These are phyloP conservation scores for Tuber aestivum DNA, from an alignment of 495 filamentous ascomycete species.

Conservation along the genomic window DNA sequence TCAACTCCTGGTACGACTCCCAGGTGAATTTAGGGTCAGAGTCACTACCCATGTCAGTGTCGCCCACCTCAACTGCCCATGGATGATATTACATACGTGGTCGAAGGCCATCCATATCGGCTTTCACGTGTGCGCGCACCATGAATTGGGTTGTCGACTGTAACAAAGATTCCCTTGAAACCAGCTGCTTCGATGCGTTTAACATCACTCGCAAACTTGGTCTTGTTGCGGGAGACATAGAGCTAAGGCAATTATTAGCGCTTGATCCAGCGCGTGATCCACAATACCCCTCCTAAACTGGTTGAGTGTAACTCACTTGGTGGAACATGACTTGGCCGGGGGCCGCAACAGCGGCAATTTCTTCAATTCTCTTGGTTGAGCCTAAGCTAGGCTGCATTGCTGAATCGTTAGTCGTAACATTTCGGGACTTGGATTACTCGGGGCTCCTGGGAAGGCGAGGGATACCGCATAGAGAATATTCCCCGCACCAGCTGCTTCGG, in stretches of 20 bases:
- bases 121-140: constrained; percentile 45
- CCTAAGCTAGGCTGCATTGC: neutral
- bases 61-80: constrained; percentile 7
- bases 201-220: constrained; percentile 40
- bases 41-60: neutral
- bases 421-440: neutral
- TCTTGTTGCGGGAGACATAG: constrained; percentile 45
- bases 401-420: neutral
- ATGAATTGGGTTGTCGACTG: constrained; percentile 45
- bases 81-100: constrained; percentile 34
- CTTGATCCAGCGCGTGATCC: neutral
- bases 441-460: neutral
- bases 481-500: constrained; percentile 41
- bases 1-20: constrained; percentile 46
- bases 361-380: constrained; percentile 43
- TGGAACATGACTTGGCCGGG: constrained; percentile 41
- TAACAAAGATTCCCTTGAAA: constrained; percentile 46
- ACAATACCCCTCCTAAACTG: neutral
- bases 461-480: constrained; percentile 44
- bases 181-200: constrained; percentile 40
- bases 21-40: constrained; percentile 30
- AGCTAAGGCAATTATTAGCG: constrained; percentile 8
- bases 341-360: constrained; percentile 42
- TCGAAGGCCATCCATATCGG: constrained; percentile 41
- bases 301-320: constrained; percentile 11